phyloP scores from a whole-genome alignment of 306 rosid genomes.

The Rubus parviflorus region DNA sequence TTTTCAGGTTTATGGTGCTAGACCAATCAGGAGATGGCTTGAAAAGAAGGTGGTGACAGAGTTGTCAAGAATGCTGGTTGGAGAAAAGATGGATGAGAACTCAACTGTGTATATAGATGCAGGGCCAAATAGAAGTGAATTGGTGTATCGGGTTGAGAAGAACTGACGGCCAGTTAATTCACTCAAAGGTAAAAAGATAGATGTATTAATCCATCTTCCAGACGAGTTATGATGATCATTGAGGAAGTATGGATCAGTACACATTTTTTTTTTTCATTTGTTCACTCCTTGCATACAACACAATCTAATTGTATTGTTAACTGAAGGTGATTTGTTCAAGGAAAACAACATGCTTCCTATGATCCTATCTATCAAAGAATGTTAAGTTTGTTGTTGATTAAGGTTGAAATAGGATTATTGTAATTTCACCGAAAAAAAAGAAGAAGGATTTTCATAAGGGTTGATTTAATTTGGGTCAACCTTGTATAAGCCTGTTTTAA shows the following conservation, averaged over 20 bases:
- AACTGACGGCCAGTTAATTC: conserved; percentile 47
- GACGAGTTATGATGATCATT: not conserved
- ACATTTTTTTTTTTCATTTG: no score
- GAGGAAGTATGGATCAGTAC: not conserved
- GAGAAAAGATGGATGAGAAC: conserved; percentile 86
- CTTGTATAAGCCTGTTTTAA: no score
- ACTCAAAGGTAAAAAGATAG: not conserved
- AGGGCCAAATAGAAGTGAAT: conserved; percentile 39
- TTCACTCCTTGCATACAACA: no score
- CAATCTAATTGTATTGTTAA: no score
- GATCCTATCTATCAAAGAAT: no score
- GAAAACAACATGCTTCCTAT: no score
- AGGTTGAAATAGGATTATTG: no score
- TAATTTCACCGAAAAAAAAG: no score
- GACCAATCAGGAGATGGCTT: conserved; percentile 91
- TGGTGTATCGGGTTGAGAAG: conserved; percentile 66
- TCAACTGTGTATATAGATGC: conserved; percentile 82
- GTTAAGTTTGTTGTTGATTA: no score
- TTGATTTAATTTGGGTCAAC: no score
- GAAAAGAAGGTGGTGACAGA: conserved; percentile 90
- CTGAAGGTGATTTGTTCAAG: no score
- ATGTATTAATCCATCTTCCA: not conserved
- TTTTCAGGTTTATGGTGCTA: conserved; percentile 79
- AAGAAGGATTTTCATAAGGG: no score
- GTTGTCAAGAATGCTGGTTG: conserved; percentile 78